Base-by-base conservation (phyloP, 805 yeast species). In the Hanseniaspora singularis region DNA sequence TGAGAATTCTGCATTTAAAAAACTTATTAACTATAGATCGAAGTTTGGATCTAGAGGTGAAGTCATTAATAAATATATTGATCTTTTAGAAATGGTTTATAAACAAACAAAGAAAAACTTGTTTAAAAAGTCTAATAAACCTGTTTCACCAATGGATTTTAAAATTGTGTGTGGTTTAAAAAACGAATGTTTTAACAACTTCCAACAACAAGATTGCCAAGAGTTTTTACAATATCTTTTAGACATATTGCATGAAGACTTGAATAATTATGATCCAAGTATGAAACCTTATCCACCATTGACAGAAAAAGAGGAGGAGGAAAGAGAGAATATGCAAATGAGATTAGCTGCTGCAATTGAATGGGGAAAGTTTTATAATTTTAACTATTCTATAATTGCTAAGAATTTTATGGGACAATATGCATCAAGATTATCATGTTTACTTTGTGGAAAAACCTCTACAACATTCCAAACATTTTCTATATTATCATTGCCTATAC, bases 191-290 rank as follows among this genome's bases (percentile, higher is more conserved):
- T 89, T 87, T 65, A 73, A 79, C 0, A 94, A 85, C 2, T 80
- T 78, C 54, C 77, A 75, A 50, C 96, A 89, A 60, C 96, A 89
- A 57, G 97, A 89, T 59, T 83, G 95, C 1, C 96, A 88, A 59
- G 97, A 89, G 59, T 81, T 89, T 57, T 70, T 87, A 42, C 88
- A 94, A 26, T 89, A 83, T 69, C 62, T 89, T 27, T 67, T 89
- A 23, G 96, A 89, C 62, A 87, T 92, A 2, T 65, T 89, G 31
- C 96, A 89, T 58, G 96, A 89, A 61, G 97, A 89, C 62, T 68
- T 89, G 52, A 88, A 88, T 57, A 73, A 70, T 37, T 43, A 43
- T 30, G 47, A 43, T 30, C 22, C 40, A 2, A 8, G 12, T 20
- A 36, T 43, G 20, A 30, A 34, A 31, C 40, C 47, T 22, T 30